These are phyloP conservation scores for Neonectria magnoliae DNA, from an alignment of 2,329 filamentous ascomycete species.

Conservation along the genomic window DNA sequence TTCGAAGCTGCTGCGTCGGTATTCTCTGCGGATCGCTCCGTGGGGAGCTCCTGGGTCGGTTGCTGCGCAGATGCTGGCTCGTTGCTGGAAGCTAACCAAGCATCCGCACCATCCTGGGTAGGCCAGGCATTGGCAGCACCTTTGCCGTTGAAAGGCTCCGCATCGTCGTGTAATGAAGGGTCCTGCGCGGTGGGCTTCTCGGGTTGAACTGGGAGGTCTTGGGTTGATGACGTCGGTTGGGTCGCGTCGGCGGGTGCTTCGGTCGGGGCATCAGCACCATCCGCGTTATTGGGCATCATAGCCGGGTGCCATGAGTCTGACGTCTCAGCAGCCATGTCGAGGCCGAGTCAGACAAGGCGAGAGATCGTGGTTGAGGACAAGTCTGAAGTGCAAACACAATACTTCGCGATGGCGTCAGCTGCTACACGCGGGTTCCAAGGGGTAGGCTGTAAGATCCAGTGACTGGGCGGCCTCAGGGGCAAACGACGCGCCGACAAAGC, in stretches of 20 bases:
- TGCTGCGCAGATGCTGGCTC: constrained; percentile 23
- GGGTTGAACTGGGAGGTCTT: constrained; percentile 24
- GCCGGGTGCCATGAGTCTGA: constrained; percentile 54
- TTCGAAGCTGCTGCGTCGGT: constrained; percentile 27
- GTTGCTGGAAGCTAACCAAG: constrained; percentile 38
- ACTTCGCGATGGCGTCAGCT: constrained; percentile 41
- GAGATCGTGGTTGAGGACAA: constrained; percentile 28
- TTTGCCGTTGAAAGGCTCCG: constrained; percentile 10
- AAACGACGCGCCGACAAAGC: constrained; percentile 8
- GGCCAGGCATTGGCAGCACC: constrained; percentile 31
- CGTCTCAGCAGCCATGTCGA: constrained; percentile 51
- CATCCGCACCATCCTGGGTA: constrained; percentile 38
- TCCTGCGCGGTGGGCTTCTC: constrained; percentile 20
- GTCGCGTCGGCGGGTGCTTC: constrained; percentile 28
- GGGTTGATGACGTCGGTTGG: constrained; percentile 37
- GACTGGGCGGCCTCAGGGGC: constrained; percentile 33
- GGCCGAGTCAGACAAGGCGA: constrained; percentile 29
- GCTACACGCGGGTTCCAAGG: constrained; percentile 36
- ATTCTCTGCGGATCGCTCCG: constrained; percentile 23
- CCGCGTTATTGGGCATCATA: constrained; percentile 50
- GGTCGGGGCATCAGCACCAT: constrained; percentile 32
- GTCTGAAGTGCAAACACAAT: constrained; percentile 32
- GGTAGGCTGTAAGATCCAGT: constrained; percentile 17
- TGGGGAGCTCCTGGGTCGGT: constrained; percentile 20
- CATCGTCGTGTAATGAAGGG: constrained; percentile 26